A percentile compares a stretch with the other conserved stretches of the same genome.
Evolutionary conservation across 108 stramenopile species (phyloP).

Genomic region (Poteriospumella lacustris): DNA sequence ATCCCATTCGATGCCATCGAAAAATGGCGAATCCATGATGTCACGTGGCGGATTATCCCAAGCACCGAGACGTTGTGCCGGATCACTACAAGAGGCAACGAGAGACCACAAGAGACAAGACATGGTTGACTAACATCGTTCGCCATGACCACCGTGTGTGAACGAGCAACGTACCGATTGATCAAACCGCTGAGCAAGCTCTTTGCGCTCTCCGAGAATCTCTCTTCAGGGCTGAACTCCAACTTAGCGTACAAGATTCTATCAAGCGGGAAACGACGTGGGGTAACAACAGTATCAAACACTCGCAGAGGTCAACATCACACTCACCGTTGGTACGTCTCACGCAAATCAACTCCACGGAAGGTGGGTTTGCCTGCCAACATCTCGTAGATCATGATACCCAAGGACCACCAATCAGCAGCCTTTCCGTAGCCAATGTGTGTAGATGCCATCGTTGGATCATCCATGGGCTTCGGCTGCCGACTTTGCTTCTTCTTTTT

Average conservation of each 20-base stretch:
- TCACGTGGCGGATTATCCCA: slow-evolving; percentile 15
- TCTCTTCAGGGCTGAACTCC: slow-evolving; percentile 18
- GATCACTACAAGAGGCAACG: not conserved
- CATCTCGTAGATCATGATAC: slow-evolving; percentile 31
- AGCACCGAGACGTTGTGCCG: not conserved
- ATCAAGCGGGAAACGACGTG: not conserved
- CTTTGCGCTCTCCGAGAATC: slow-evolving; percentile 2
- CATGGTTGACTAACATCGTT: not conserved
- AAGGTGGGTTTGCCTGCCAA: slow-evolving; percentile 19
- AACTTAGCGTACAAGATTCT: slow-evolving; percentile 15
- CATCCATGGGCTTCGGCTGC: not conserved
- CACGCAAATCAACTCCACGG: slow-evolving; percentile 18
- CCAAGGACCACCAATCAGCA: slow-evolving; percentile 30
- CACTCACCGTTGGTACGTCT: slow-evolving; percentile 19
- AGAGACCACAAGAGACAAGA: not conserved
- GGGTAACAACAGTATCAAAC: not conserved
- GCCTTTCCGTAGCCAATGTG: slow-evolving; percentile 23
- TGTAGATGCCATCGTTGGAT: not conserved
- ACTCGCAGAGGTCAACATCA: not conserved
- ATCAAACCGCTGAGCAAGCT: not conserved
- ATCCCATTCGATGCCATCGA: slow-evolving; percentile 24
- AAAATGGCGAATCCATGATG: slow-evolving; percentile 21
- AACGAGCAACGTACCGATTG: not conserved
- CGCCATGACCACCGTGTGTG: no score
- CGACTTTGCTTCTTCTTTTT: not conserved